A percentile compares a stretch with the other conserved stretches of the same genome.
Evolutionary conservation across 768 basidiomycete species (phyloP).

Genomic region (Gloeopeniophorella convolvens): DNA sequence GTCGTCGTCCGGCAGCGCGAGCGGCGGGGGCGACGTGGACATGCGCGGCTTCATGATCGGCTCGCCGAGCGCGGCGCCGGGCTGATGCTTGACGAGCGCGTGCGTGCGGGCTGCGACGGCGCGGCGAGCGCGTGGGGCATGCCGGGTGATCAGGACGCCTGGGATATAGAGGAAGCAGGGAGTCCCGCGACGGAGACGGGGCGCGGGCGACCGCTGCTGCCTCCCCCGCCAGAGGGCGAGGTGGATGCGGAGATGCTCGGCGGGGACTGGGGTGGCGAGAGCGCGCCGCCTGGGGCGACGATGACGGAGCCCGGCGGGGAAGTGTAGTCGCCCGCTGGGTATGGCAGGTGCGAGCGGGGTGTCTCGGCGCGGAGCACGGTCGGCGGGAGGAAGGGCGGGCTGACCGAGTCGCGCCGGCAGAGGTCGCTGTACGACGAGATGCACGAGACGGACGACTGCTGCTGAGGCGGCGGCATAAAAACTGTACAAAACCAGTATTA

Average conservation of each 20-base stretch:
- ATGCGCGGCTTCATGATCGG: slow-evolving; percentile 30
- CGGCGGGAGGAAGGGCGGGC: too few relatives aligned
- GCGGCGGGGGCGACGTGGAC: slow-evolving; percentile 19
- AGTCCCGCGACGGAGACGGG: slow-evolving; percentile 45
- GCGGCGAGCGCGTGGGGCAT: slow-evolving; percentile 4
- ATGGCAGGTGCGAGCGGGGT: slow-evolving; percentile 56
- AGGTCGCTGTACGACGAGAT: too few relatives aligned
- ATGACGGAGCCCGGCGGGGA: slow-evolving; percentile 45
- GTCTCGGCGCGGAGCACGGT: slow-evolving; percentile 23
- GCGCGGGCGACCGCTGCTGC: slow-evolving; percentile 28
- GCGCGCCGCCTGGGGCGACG: slow-evolving; percentile 33
- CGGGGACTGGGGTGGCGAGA: slow-evolving; percentile 46
- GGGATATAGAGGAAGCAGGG: slow-evolving; percentile 23
- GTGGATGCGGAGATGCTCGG: slow-evolving; percentile 26
- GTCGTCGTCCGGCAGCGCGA: slow-evolving; percentile 21
- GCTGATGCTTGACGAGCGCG: slow-evolving; percentile 53
- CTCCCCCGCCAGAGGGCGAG: too few relatives aligned
- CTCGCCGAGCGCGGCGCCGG: slow-evolving; percentile 50
- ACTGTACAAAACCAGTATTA: too few relatives aligned
- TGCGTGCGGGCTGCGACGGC: slow-evolving; percentile 37
- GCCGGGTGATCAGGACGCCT: slow-evolving; percentile 9
- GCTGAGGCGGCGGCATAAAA: slow-evolving; percentile 32
- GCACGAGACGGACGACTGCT: neutral
- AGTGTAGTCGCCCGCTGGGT: slow-evolving; percentile 77
- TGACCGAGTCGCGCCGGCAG: too few relatives aligned